Evolutionary conservation across 805 yeast genomes (phyloP).

Genomic region (Candida berthetii): DNA sequence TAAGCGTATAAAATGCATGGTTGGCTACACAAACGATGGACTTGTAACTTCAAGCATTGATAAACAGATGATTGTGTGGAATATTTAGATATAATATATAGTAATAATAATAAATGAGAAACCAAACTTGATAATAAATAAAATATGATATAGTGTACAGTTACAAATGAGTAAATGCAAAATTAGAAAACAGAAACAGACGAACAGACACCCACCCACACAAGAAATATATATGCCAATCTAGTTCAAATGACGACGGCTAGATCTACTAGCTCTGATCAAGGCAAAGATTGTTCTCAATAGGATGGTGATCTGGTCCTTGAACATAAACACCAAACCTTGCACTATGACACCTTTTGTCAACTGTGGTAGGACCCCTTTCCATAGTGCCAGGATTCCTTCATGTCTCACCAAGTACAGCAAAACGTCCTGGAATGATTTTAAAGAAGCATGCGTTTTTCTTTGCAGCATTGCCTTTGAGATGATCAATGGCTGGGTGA

Average conservation of each 20-base stretch:
- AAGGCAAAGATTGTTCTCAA: conserved; percentile 17
- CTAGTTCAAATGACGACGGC: too few relatives aligned
- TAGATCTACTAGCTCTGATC: conserved; percentile 1
- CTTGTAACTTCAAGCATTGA: too few relatives aligned
- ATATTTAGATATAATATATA: too few relatives aligned
- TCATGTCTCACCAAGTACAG: conserved; percentile 55
- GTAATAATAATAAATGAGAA: too few relatives aligned
- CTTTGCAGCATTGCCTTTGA: conserved; percentile 78
- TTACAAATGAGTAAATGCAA: too few relatives aligned
- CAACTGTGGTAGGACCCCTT: conserved; percentile 76
- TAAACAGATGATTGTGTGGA: too few relatives aligned
- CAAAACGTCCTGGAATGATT: conserved; percentile 59
- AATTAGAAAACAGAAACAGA: too few relatives aligned
- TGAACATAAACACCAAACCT: conserved; percentile 77
- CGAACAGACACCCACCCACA: too few relatives aligned
- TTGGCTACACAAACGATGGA: conserved; percentile 11
- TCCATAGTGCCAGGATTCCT: conserved; percentile 62
- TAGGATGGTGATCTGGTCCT: conserved; percentile 19
- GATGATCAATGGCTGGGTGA: conserved; percentile 81
- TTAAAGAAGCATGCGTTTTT: conserved; percentile 37
- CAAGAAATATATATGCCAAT: too few relatives aligned
- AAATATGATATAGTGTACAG: too few relatives aligned
- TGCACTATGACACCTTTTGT: conserved; percentile 79
- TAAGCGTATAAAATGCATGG: conserved; percentile 41
- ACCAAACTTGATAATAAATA: too few relatives aligned